These are phyloP conservation scores for Leccinum truebloodii DNA, from an alignment of 768 basidiomycete species.

Conservation along the genomic window DNA sequence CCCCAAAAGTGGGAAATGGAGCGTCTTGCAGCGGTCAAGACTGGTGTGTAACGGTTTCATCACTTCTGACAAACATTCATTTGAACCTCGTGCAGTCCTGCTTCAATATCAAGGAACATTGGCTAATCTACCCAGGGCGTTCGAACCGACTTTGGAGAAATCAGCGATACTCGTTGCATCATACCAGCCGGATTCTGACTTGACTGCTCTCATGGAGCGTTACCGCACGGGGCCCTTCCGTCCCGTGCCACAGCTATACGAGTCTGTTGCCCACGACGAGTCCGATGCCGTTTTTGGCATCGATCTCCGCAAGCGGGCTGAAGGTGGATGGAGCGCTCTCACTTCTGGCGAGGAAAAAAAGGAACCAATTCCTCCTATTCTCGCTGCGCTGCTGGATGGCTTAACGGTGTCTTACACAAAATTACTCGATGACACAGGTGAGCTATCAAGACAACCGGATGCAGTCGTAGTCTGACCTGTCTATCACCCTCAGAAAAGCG, in stretches of 20 bases:
- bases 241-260: conserved; percentile 61
- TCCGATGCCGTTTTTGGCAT: conserved; percentile 89
- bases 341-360: conserved; percentile 58
- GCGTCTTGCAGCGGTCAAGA: conserved; percentile 80
- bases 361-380: conserved; percentile 70
- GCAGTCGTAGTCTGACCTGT: conserved; percentile 1
- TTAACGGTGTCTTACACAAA: conserved; percentile 63
- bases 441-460: conserved; percentile 22
- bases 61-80: neutral
- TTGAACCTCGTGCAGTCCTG: conserved; percentile 49
- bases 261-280: conserved; percentile 80
- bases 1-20: conserved; percentile 88
- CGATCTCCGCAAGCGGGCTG: conserved; percentile 89
- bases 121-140: conserved; percentile 65
- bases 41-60: conserved; percentile 46
- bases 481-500: conserved; percentile 62
- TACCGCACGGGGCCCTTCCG: conserved; percentile 58
- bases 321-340: conserved; percentile 69
- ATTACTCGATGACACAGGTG: conserved; percentile 64
- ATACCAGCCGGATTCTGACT: conserved; percentile 86
- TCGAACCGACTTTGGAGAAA: conserved; percentile 65
- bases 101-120: conserved; percentile 86
- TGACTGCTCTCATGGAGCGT: conserved; percentile 85
- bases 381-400: conserved; percentile 64
- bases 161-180: conserved; percentile 77